phyloP scores from a whole-genome alignment of 805 yeast species.

The Metschnikowia reukaufii region DNA sequence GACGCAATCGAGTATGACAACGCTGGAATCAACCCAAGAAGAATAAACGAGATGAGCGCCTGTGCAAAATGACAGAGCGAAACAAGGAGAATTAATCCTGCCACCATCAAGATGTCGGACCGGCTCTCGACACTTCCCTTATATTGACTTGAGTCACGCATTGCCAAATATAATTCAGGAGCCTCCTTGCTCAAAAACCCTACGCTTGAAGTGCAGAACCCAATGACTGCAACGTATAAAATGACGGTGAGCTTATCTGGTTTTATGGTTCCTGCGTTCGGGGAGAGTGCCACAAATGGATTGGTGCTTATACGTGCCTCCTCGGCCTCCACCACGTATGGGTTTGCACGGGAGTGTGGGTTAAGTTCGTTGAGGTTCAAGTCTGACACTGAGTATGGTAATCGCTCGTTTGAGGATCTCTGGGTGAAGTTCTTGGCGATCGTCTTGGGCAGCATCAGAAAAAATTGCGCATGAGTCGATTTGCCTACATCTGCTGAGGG shows the following conservation, averaged over 20 bases:
- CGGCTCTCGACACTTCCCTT: conserved; percentile 17
- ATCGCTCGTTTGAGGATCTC: conserved; percentile 21
- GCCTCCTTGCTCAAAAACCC: conserved; percentile 71
- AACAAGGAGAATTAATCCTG: conserved; percentile 56
- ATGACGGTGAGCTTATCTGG: conserved; percentile 82
- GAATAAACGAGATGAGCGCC: conserved; percentile 76
- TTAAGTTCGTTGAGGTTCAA: conserved; percentile 29
- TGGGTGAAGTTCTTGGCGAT: conserved; percentile 15
- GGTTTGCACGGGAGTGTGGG: conserved; percentile 6
- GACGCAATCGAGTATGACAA: conserved; percentile 85
- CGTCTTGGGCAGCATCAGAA: conserved; percentile 14
- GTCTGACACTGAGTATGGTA: conserved; percentile 39
- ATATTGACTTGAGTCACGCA: conserved; percentile 1
- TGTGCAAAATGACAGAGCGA: conserved; percentile 80
- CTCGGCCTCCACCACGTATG: conserved; percentile 15
- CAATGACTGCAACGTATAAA: conserved; percentile 74
- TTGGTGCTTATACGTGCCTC: conserved; percentile 20
- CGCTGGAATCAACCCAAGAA: conserved; percentile 78
- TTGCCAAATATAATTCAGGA: conserved; percentile 23
- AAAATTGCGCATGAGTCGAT: conserved; percentile 4
- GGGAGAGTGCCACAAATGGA: conserved; percentile 20
- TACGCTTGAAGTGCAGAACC: conserved; percentile 68
- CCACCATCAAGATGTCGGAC: conserved; percentile 29
- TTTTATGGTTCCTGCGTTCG: conserved; percentile 29
- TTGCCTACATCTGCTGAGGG: neutral